Evolutionary conservation across 345 rosid species (phyloP).

Genomic region (Syzygium oleosum): DNA sequence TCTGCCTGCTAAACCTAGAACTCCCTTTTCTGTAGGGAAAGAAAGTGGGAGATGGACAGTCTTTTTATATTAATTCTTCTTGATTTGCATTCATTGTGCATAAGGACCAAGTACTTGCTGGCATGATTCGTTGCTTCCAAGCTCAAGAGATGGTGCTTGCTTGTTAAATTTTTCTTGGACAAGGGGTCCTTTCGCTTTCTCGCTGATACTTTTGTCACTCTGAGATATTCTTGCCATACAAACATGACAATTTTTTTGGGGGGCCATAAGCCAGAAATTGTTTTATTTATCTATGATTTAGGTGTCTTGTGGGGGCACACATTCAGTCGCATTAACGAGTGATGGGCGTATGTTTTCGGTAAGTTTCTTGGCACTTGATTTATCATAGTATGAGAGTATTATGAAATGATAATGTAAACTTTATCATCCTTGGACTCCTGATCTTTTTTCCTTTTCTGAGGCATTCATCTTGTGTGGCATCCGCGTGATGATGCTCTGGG

Average conservation of each 20-base stretch:
- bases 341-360: constrained; percentile 90
- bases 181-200: neutral
- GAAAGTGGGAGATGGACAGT: neutral
- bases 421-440: neutral
- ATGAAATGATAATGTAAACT: neutral
- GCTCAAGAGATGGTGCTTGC: neutral
- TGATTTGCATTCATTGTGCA: neutral
- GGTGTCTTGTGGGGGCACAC: constrained; percentile 99
- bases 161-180: neutral
- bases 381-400: neutral
- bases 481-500: neutral
- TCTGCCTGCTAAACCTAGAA: neutral
- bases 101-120: neutral
- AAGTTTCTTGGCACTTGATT: constrained; percentile 14
- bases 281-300: constrained; percentile 4
- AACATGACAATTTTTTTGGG: neutral
- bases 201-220: neutral
- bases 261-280: neutral
- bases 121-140: neutral
- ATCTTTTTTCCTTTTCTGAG: neutral
- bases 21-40: neutral
- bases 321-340: constrained; percentile 86
- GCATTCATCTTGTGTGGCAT: neutral
- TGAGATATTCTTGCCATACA: neutral
- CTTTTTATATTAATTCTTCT: neutral